Conservation (phyloP, 2,329 filamentous ascomycete genomes). For the Zymoseptoria tritici region DNA sequence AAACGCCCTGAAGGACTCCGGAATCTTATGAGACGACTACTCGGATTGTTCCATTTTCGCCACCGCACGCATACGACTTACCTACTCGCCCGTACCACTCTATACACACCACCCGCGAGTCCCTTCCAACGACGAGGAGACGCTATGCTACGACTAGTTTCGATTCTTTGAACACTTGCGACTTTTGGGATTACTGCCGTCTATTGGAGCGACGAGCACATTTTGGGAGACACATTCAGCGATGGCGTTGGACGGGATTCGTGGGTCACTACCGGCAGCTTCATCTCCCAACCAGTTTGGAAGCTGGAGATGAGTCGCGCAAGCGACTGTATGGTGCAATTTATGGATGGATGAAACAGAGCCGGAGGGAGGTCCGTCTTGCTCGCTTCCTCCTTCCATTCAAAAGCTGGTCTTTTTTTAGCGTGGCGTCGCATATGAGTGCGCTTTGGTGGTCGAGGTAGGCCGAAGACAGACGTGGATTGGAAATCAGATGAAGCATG, state of each 20-base stretch:
- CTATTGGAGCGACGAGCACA: neutral
- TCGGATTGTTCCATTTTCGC: slow-evolving; percentile 6
- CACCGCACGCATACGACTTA: slow-evolving; percentile 4
- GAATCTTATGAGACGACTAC: slow-evolving; percentile 57
- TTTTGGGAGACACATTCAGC: neutral
- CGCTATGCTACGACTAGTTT: slow-evolving; percentile 1
- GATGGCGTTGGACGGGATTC: slow-evolving; percentile 15
- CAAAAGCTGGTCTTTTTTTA: slow-evolving; percentile 17
- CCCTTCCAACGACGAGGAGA: neutral
- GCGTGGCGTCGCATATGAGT: slow-evolving; percentile 7
- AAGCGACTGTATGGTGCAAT: slow-evolving; percentile 2
- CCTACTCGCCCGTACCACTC: neutral
- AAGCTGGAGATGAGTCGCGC: neutral
- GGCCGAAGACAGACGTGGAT: too few species aligned
- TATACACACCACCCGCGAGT: neutral
- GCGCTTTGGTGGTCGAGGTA: too few species aligned
- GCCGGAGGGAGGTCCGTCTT: neutral
- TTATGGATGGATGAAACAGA: slow-evolving; percentile 3
- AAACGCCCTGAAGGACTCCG: slow-evolving; percentile 95
- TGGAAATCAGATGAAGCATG: too few species aligned
- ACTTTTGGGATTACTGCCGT: neutral
- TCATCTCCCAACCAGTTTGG: neutral
- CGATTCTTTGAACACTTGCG: slow-evolving; percentile 8
- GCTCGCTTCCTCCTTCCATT: neutral
- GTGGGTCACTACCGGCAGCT: neutral